Evolutionary conservation across 331 rosid species (phyloP).

Genomic region (Saraca asoca): DNA sequence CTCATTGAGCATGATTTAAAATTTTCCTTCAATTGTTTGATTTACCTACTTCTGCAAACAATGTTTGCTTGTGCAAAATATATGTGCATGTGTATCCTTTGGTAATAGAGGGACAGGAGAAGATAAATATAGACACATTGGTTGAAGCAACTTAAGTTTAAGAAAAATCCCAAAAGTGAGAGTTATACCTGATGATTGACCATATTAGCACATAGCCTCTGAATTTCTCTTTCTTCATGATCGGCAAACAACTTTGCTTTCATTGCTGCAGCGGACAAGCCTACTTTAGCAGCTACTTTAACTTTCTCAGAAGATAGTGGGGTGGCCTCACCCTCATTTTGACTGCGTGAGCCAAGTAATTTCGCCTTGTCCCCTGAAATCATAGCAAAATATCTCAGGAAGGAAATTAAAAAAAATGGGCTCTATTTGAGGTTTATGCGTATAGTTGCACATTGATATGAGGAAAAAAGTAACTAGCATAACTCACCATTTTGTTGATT

Average conservation of each 20-base stretch:
- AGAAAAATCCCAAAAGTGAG: constrained; percentile 2
- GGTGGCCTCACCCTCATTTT: constrained; percentile 56
- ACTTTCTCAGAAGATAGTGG: constrained; percentile 72
- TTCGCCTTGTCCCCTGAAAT: constrained; percentile 67
- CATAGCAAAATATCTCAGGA: constrained; percentile 26
- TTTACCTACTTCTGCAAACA: constrained; percentile 21
- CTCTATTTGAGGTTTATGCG: constrained; percentile 22
- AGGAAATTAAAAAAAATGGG: constrained; percentile 13
- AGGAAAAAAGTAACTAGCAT: constrained; percentile 29
- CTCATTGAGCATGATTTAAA: constrained; percentile 24
- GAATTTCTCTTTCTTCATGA: constrained; percentile 98
- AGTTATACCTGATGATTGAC: constrained; percentile 82
- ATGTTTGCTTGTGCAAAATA: neutral
- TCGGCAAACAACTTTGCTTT: constrained; percentile 95
- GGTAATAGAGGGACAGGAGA: constrained; percentile 7
- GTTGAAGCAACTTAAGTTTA: constrained; percentile 23
- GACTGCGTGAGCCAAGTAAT: constrained; percentile 54
- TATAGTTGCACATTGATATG: constrained; percentile 21
- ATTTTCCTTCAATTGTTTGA: constrained; percentile 27
- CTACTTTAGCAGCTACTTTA: constrained; percentile 85
- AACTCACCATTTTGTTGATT: constrained; percentile 68
- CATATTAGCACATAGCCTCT: constrained; percentile 92
- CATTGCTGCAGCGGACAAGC: constrained; percentile 95
- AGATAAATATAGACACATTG: constrained; percentile 14
- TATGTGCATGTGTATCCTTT: constrained; percentile 18